Conservation (phyloP, 2,329 filamentous ascomycete species). For the Trichoderma asperellum region DNA sequence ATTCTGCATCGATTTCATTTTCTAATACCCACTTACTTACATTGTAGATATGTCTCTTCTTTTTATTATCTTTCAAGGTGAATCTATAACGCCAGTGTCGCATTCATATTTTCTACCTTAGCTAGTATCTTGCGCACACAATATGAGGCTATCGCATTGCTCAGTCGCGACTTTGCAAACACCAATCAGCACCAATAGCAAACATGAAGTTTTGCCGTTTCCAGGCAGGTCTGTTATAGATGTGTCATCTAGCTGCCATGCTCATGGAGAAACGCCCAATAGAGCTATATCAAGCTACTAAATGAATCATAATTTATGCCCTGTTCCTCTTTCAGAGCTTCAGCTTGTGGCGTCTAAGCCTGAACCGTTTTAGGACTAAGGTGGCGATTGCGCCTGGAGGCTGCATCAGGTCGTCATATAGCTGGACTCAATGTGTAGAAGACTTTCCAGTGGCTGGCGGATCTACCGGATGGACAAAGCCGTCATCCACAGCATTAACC, state of each 20-base stretch:
- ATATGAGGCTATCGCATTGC: neutral
- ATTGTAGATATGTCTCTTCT: neutral
- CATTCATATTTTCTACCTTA: neutral
- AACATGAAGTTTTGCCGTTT: neutral
- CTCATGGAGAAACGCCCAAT: neutral
- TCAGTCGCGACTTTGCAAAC: neutral
- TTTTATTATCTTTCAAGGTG: neutral
- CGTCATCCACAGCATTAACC: neutral
- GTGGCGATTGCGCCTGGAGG: conserved; percentile 21
- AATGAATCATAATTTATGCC: neutral
- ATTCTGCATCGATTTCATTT: neutral
- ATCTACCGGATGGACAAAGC: conserved; percentile 20
- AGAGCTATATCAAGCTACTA: neutral
- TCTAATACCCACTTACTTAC: neutral
- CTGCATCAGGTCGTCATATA: neutral
- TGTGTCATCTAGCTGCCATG: neutral
- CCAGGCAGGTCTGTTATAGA: neutral
- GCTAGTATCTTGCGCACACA: neutral
- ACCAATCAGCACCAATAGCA: neutral
- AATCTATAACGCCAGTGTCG: neutral
- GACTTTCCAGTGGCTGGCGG: conserved; percentile 11
- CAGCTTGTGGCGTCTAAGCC: conserved; percentile 19
- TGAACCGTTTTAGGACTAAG: neutral
- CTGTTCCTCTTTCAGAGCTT: neutral
- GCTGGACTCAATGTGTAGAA: neutral